Percentiles rank a stretch among this genome's conserved stretches.
Conservation (phyloP, 805 yeast species). For the Ogataea paraovalis region DNA sequence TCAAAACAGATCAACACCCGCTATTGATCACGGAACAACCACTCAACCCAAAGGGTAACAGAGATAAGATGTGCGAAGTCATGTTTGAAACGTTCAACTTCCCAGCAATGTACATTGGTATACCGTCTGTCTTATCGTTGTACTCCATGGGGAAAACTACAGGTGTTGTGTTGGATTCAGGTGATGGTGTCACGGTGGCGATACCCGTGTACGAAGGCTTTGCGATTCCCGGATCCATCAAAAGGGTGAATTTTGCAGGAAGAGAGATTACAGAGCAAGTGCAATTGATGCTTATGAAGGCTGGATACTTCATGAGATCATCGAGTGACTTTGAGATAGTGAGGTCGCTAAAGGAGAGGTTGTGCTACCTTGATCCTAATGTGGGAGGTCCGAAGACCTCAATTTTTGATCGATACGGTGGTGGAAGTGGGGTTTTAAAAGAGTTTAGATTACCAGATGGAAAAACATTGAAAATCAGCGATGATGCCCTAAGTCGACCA, state of each 20-base stretch:
- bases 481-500: slow-evolving; percentile 16
- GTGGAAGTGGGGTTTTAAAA: slow-evolving; percentile 7
- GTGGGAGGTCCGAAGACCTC: background rate
- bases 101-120: slow-evolving; percentile 69
- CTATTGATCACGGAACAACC: slow-evolving; percentile 87
- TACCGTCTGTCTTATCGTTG: slow-evolving; percentile 76
- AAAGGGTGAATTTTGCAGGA: slow-evolving; percentile 80
- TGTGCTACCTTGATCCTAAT: slow-evolving; percentile 53
- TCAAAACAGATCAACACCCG: slow-evolving; percentile 73
- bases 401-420: slow-evolving; percentile 1
- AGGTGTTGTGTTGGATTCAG: slow-evolving; percentile 85
- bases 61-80: slow-evolving; percentile 59
- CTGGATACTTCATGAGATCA: slow-evolving; percentile 59
- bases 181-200: slow-evolving; percentile 86
- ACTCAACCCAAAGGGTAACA: slow-evolving; percentile 59
- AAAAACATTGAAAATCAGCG: slow-evolving; percentile 39
- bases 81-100: slow-evolving; percentile 69
- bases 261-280: slow-evolving; percentile 77
- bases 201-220: slow-evolving; percentile 93
- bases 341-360: slow-evolving; percentile 68
- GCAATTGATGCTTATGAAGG: slow-evolving; percentile 60
- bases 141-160: slow-evolving; percentile 91
- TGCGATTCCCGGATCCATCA: slow-evolving; percentile 65
- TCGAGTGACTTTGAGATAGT: slow-evolving; percentile 84
- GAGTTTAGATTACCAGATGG: slow-evolving; percentile 82